Conservation (phyloP, 1,139 yeast genomes). For the Zygosaccharomyces pseudobailii region DNA sequence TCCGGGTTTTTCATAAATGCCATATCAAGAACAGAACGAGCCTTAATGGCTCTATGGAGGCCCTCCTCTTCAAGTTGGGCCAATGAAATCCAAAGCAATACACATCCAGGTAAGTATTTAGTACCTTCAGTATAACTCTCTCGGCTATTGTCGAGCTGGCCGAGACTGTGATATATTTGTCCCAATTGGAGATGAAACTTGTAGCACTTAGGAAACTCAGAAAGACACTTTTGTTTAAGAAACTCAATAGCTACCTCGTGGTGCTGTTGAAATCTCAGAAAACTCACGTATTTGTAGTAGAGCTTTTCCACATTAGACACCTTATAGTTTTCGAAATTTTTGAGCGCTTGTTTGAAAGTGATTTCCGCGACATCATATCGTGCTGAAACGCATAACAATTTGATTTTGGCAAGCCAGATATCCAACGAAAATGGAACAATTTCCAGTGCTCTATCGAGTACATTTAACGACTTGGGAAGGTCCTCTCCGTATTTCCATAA, state of each 20-base stretch:
- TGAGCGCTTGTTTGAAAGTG: conserved; percentile 41
- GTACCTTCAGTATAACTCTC: conserved; percentile 49
- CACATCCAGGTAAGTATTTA: conserved; percentile 41
- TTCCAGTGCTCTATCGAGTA: conserved; percentile 47
- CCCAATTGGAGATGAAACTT: conserved; percentile 26
- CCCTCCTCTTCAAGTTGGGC: conserved; percentile 45
- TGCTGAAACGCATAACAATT: conserved; percentile 48
- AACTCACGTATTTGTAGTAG: conserved; percentile 61
- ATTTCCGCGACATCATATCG: conserved; percentile 40
- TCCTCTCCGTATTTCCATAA: conserved; percentile 49
- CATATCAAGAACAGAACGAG: conserved; percentile 69
- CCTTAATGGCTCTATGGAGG: conserved; percentile 46
- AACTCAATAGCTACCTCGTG: conserved; percentile 38
- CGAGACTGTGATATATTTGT: conserved; percentile 19
- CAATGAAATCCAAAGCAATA: conserved; percentile 53
- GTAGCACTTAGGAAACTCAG: conserved; percentile 15
- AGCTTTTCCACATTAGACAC: conserved; percentile 44
- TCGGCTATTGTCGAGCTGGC: conserved; percentile 41
- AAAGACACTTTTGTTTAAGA: conserved; percentile 41
- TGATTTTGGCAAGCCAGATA: conserved; percentile 67
- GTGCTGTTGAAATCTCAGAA: conserved; percentile 43
- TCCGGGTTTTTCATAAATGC: conserved; percentile 54
- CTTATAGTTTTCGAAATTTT: conserved; percentile 18
- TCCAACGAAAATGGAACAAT: conserved; percentile 45
- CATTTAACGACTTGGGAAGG: conserved; percentile 46